Evolutionary conservation across 352 stramenopile species (phyloP), one percentile per base, ranked within the genome.

Genomic region (Phytopythium ostracodes): DNA sequence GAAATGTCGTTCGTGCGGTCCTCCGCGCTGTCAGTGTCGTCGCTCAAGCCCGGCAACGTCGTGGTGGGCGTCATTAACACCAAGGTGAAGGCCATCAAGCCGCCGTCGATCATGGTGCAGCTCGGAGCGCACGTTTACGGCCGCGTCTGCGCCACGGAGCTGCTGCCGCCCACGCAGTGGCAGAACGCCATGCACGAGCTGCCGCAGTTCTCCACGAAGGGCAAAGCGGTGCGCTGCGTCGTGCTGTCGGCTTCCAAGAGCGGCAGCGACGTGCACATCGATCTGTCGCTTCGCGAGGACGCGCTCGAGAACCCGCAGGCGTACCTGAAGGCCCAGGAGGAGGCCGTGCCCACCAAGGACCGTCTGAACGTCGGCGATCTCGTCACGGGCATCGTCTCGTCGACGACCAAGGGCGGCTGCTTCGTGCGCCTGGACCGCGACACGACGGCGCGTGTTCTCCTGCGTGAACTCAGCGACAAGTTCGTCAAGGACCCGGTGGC

Each of bases 401-500:
- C 81, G n/a, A 98, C 96, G 15, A 95, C 79, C 5, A 84, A 88
- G 22, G 96, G 84, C 56, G 96, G 96, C 46, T 98, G 96, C 66
- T 99, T 98, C 70, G 68, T 99, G 40, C 91, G 95, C 6, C 64
- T 98, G 36, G 86, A 95, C 64, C 87, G 91, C 51, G 75, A 79
- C 33, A 86, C 91, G 15, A 92, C 91, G 53, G 92, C 88, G 22
- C 85, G 96, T 60, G 91, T 97, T 11, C 88, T 98, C 62, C 76
- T 99, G 14, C 97, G 97, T 62, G 95, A 99, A 73, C 73, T 99
- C 12, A 98, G 87, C 65, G 96, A 98, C 69, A 82, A 96, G 35
- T 99, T 98, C 60, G 76, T 99, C 52, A 96, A 96, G 58, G 79
- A 98, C 69, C 95, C 96, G 11, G 73, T 77, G 58, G 64, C 70